These are phyloP conservation scores for Chenopodium album DNA, from an alignment of 148 eudicot species.

Conservation along the genomic window DNA sequence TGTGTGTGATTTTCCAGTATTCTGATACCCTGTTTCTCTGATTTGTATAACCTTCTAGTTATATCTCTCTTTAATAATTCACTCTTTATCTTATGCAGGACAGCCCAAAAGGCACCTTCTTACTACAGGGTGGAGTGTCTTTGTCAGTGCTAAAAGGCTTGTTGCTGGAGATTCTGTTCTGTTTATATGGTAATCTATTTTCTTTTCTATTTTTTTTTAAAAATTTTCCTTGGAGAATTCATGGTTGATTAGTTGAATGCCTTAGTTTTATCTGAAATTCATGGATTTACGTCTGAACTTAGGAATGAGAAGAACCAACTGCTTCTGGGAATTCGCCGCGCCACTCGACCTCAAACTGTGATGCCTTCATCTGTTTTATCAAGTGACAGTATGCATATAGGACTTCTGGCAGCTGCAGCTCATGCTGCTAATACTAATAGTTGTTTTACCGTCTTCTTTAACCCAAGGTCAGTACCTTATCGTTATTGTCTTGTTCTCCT, in stretches of 20 bases:
- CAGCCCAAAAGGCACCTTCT: constrained; percentile 99
- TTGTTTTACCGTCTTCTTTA: constrained; percentile 86
- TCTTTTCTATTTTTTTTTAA: neutral
- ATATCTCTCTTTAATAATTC: constrained; percentile 12
- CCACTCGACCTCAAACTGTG: constrained; percentile 87
- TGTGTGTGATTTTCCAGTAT: neutral
- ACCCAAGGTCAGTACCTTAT: constrained; percentile 65
- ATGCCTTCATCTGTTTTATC: constrained; percentile 99
- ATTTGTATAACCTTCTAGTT: neutral
- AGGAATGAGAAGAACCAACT: constrained; percentile 99
- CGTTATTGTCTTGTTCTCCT: constrained; percentile 5
- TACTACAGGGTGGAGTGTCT: constrained; percentile 99
- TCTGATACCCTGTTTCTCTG: neutral
- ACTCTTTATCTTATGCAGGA: constrained; percentile 53
- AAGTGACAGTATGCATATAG: constrained; percentile 99
- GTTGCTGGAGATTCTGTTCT: constrained; percentile 99
- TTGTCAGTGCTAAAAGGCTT: constrained; percentile 99
- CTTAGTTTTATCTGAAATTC: neutral
- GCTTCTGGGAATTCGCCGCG: constrained; percentile 94
- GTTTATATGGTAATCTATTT: constrained; percentile 67
- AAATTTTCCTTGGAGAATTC: neutral
- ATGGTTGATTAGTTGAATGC: neutral
- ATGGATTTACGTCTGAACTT: constrained; percentile 7
- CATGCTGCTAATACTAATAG: constrained; percentile 99
- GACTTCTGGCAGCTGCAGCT: constrained; percentile 98